Evolutionary conservation across 345 rosid species (phyloP).

Genomic region (Odontarrhena argentea): DNA sequence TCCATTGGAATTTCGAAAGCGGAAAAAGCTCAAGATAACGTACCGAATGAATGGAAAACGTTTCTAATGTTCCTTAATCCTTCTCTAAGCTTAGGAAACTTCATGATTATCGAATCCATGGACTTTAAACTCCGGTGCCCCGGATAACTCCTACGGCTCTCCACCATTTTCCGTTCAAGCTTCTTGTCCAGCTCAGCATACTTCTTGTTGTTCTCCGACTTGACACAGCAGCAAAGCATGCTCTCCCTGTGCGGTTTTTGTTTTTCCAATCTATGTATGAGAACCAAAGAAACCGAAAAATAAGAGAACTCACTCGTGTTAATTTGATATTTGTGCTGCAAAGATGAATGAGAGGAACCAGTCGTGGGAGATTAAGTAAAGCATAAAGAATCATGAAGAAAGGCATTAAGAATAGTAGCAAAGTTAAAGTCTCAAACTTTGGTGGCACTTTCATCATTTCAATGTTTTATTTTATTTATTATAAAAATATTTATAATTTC

Average conservation of each 20-base stretch:
- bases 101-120: conserved; percentile 70
- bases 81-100: conserved; percentile 66
- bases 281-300: not conserved
- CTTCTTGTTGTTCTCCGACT: conserved; percentile 51
- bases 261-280: conserved; percentile 20
- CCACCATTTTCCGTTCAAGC: conserved; percentile 71
- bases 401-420: conserved; percentile 31
- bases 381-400: conserved; percentile 37
- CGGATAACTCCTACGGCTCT: conserved; percentile 51
- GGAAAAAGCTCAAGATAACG: conserved; percentile 33
- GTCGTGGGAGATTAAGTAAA: conserved; percentile 18
- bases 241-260: conserved; percentile 40
- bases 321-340: not conserved
- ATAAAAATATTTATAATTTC: not conserved
- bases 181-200: conserved; percentile 64
- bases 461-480: not conserved
- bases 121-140: conserved; percentile 55
- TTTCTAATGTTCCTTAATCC: conserved; percentile 65
- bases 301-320: conserved; percentile 19
- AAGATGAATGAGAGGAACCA: conserved; percentile 19
- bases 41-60: conserved; percentile 70
- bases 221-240: conserved; percentile 51
- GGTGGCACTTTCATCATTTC: conserved; percentile 38
- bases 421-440: conserved; percentile 34
- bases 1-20: conserved; percentile 19